Base-by-base conservation (phyloP, 106 monocot species). In the Acorus gramineus region DNA sequence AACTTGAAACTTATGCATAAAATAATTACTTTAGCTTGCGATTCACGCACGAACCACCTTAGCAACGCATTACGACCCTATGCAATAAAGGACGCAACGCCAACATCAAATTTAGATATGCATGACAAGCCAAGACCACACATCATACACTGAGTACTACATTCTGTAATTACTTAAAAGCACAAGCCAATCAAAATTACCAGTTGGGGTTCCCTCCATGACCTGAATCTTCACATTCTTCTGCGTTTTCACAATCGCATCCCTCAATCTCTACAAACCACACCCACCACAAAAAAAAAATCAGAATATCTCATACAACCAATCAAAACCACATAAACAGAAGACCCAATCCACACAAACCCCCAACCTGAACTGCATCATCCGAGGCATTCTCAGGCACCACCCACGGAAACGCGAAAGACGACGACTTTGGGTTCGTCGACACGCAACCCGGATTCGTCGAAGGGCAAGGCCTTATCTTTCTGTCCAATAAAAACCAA, bases 401-500 rank as follows among this genome's bases (percentile, higher is more conserved):
- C 60, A 74, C 49, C 85, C 67, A 77, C 2, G 89, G 93, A 49
- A 84, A 89, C 42, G 81, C 79, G 50, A 89, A 93, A 2, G 89
- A 93, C n/a, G 84, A 79, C 2, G 93, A 93, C 63, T 74, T 83
- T 3, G 93, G 93, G 68, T 89, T 93, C 14, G 84, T 89, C 9
- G 89, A 93, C 3, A 93, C 73, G 48, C 93, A 93, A 0, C 81
- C 74, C 1, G 93, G 93, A 63, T 93, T 93, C 3, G 56, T 62
- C 8, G 93, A 89, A 6, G 93, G 93, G 59, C 93, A 93, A n/a
- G 82, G 67, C 70, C 93, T 86, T 46, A 93, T 93, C 67, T 81
- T 89, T 47, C 93, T 93, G 78, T 73, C 11, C 52, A 54, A 62
- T 69, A 4, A 10, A 59, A 63, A 2, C 4, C 49, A 53, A 4